Evolutionary conservation across 495 filamentous ascomycete genomes (phyloP).

Genomic region (Lasiosphaeriaceae sp.): DNA sequence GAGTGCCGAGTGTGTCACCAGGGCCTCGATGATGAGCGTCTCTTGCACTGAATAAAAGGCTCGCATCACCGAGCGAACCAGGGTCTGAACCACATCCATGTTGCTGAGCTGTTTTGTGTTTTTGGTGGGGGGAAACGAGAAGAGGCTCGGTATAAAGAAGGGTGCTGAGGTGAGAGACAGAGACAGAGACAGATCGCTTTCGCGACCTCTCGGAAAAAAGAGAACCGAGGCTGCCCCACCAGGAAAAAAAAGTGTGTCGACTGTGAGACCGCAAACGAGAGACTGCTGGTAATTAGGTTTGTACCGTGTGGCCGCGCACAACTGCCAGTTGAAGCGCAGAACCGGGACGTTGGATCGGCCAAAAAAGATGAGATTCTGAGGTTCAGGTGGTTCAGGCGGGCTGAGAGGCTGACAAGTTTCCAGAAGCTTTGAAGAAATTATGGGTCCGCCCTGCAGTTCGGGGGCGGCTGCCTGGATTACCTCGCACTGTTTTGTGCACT

Average conservation of each 20-base stretch:
- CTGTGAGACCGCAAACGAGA: not conserved
- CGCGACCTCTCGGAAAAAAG: too few relatives aligned
- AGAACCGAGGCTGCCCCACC: too few relatives aligned
- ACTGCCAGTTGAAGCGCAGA: not conserved
- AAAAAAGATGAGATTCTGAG: not conserved
- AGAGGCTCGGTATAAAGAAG: too few relatives aligned
- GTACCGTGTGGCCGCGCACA: not conserved
- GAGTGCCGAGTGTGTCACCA: slow-evolving; percentile 84
- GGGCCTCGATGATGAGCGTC: slow-evolving; percentile 85
- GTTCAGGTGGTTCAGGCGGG: not conserved
- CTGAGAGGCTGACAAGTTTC: not conserved
- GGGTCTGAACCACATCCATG: slow-evolving; percentile 84
- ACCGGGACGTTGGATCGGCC: not conserved
- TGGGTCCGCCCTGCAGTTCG: too few relatives aligned
- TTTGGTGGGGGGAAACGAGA: not conserved
- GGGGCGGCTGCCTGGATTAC: too few relatives aligned
- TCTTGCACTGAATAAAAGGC: slow-evolving; percentile 90
- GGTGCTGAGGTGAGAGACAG: too few relatives aligned
- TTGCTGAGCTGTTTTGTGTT: not conserved
- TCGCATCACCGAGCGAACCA: slow-evolving; percentile 84
- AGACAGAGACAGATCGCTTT: too few relatives aligned
- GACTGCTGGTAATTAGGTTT: not conserved
- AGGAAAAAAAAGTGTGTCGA: not conserved
- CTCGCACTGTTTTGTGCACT: too few relatives aligned
- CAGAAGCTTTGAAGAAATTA: too few relatives aligned